These are phyloP conservation scores for Calonectria ilicicola DNA, from an alignment of 2,329 filamentous ascomycete species.

Conservation along the genomic window DNA sequence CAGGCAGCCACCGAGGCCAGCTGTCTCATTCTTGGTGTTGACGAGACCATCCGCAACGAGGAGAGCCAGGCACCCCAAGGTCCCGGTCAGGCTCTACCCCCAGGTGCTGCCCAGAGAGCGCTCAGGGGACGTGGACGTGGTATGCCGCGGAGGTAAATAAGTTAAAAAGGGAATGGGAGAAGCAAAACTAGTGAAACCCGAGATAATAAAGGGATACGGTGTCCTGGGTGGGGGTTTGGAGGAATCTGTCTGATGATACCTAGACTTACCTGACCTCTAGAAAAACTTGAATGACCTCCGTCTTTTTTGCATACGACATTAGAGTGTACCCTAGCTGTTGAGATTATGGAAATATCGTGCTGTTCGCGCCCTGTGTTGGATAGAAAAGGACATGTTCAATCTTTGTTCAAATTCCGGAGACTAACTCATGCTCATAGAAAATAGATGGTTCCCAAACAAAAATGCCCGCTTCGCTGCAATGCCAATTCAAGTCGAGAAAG, in stretches of 20 bases:
- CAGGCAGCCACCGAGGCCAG: constrained; percentile 95
- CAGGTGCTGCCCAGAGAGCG: constrained; percentile 89
- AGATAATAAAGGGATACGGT: constrained; percentile 33
- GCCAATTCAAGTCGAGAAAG: not conserved
- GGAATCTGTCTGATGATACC: constrained; percentile 54
- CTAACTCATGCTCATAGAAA: constrained; percentile 27
- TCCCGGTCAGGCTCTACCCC: constrained; percentile 79
- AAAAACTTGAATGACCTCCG: constrained; percentile 42
- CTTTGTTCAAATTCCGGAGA: constrained; percentile 16
- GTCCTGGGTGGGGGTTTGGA: constrained; percentile 38
- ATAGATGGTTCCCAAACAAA: constrained; percentile 16
- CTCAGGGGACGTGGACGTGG: constrained; percentile 85
- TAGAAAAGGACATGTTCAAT: not conserved
- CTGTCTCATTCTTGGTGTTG: constrained; percentile 94
- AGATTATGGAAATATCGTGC: not conserved
- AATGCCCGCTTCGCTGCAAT: constrained; percentile 35
- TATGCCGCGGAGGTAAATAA: constrained; percentile 82
- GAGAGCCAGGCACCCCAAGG: constrained; percentile 88
- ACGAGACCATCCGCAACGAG: constrained; percentile 99
- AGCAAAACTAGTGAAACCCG: constrained; percentile 25
- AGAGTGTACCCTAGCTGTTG: not conserved
- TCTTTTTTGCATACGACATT: constrained; percentile 7
- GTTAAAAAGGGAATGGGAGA: constrained; percentile 36
- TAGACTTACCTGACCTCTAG: constrained; percentile 42
- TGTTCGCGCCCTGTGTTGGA: not conserved